Base-by-base conservation (phyloP, 129 eudicot species). In the Gnaphalium uliginosum region DNA sequence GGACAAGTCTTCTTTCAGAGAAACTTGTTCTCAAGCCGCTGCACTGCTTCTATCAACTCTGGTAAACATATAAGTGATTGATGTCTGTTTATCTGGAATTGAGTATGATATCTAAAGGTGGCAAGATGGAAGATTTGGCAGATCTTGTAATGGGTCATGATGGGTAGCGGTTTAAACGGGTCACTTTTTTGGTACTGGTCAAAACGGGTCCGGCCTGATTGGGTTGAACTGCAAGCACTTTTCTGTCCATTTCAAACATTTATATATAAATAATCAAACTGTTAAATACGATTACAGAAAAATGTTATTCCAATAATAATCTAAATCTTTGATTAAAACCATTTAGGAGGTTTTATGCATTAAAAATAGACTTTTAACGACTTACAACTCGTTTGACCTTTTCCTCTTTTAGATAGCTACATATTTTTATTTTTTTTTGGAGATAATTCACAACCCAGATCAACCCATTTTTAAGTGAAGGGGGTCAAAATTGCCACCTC, bases 1-100 rank as follows among this genome's bases (percentile, higher is more conserved):
- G 83, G 99, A 95, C 78, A 95, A 95, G 81, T 84, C 92, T 65
- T 87, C 97, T 22, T 95, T 95, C 71, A 91, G 94, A 30, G 99
- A 91, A 81, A 86, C 94, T 79, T 95, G 96, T 76, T 91, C 97
- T 69, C 97, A 95, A 82, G 99, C 92, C 7, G 89, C 99, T 71
- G 97, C 99, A 23, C 77, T 95, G 82, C 92, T 95, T 75, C 97
- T 95, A 54, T 91, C 99, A 39, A 86, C 87, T 86, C 83, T 95
- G 93, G 99, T 95, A 85, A 71, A 68, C 46, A 10, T 69, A 51
- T 48, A 15, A 27, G 22, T 60, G 15, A 57, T 6, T 21, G 13
- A 8, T 7, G 37, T 63, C 68, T 29, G 41, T 62, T 5, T 26
- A 62, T 33, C 29, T n/a, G 64, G 60, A 51, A 53, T 71, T 8